phyloP scores from a whole-genome alignment of 2,329 filamentous ascomycete species.

The Arthrinium phaeospermum region DNA sequence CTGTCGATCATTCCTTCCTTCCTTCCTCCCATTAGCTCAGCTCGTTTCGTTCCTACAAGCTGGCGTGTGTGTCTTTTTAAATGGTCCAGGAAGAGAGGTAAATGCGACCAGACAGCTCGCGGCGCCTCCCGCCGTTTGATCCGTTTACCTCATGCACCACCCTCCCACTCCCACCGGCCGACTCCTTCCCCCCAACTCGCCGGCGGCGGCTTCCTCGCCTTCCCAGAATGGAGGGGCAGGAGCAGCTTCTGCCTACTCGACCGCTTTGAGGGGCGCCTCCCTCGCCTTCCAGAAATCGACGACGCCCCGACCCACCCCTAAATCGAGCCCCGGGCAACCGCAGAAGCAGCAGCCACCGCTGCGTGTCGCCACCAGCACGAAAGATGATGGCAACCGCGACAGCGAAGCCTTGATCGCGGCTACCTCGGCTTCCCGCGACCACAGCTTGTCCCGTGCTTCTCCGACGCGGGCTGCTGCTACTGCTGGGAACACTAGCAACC shows the following conservation, averaged over 20 bases:
- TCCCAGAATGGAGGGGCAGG: slow-evolving; percentile 21
- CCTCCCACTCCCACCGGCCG: slow-evolving; percentile 12
- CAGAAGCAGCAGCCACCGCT: slow-evolving; percentile 21
- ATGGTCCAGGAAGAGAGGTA: background rate
- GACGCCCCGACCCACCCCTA: slow-evolving; percentile 26
- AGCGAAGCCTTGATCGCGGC: slow-evolving; percentile 54
- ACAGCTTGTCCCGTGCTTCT: slow-evolving; percentile 34
- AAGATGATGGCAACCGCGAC: slow-evolving; percentile 26
- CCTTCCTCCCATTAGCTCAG: background rate
- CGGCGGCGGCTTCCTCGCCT: slow-evolving; percentile 23
- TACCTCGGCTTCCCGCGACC: slow-evolving; percentile 44
- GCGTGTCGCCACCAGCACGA: background rate
- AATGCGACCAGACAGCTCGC: background rate
- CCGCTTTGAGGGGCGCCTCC: slow-evolving; percentile 59
- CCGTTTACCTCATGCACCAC: slow-evolving; percentile 10
- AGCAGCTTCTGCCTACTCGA: slow-evolving; percentile 34
- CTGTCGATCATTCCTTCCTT: background rate
- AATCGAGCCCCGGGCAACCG: slow-evolving; percentile 20
- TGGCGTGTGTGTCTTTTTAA: background rate
- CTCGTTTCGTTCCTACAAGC: background rate
- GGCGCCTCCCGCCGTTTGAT: slow-evolving; percentile 7
- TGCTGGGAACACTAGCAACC: slow-evolving; percentile 7
- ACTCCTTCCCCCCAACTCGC: slow-evolving; percentile 9
- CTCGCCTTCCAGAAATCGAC: slow-evolving; percentile 56
- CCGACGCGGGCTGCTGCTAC: slow-evolving; percentile 10